Percentiles rank a stretch among this genome's conserved stretches.
Evolutionary conservation across 2,329 filamentous ascomycete species (phyloP).

Genomic region (Lasiodiplodia theobromae): DNA sequence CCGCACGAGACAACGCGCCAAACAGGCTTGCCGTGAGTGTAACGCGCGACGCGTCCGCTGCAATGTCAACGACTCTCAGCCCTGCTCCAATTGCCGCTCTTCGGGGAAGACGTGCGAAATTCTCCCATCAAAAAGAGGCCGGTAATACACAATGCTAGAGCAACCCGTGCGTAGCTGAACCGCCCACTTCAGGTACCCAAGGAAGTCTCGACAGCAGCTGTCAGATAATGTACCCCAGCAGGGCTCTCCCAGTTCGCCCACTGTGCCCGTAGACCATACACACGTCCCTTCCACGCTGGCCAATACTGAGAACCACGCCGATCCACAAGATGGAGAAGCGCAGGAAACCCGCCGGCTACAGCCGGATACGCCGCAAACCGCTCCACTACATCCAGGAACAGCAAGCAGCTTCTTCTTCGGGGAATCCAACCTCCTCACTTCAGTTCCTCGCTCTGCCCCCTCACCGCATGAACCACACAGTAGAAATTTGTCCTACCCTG

Average conservation of each 20-base stretch:
- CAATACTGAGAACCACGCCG: not conserved
- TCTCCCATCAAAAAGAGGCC: slow-evolving; percentile 52
- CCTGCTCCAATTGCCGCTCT: slow-evolving; percentile 52
- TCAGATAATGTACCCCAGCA: not conserved
- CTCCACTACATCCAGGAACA: slow-evolving; percentile 39
- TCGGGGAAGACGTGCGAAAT: slow-evolving; percentile 50
- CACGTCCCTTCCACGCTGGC: too few species aligned
- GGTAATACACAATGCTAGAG: slow-evolving; percentile 43
- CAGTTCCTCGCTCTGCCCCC: slow-evolving; percentile 53
- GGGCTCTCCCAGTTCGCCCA: not conserved
- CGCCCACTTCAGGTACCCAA: slow-evolving; percentile 29
- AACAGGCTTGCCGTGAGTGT: slow-evolving; percentile 53
- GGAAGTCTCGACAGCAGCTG: not conserved
- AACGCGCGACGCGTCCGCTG: slow-evolving; percentile 56
- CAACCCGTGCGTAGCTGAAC: slow-evolving; percentile 30
- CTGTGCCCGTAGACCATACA: too few species aligned
- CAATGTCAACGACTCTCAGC: slow-evolving; percentile 54
- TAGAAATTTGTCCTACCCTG: slow-evolving; percentile 44
- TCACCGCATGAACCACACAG: slow-evolving; percentile 35
- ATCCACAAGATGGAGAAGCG: not conserved
- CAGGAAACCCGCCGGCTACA: slow-evolving; percentile 4
- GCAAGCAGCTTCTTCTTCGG: slow-evolving; percentile 49
- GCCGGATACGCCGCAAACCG: slow-evolving; percentile 30
- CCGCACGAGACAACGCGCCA: slow-evolving; percentile 42
- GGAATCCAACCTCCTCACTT: slow-evolving; percentile 58